Base-by-base conservation (phyloP, 2,329 filamentous ascomycete species). In the Aspergillus candidus region DNA sequence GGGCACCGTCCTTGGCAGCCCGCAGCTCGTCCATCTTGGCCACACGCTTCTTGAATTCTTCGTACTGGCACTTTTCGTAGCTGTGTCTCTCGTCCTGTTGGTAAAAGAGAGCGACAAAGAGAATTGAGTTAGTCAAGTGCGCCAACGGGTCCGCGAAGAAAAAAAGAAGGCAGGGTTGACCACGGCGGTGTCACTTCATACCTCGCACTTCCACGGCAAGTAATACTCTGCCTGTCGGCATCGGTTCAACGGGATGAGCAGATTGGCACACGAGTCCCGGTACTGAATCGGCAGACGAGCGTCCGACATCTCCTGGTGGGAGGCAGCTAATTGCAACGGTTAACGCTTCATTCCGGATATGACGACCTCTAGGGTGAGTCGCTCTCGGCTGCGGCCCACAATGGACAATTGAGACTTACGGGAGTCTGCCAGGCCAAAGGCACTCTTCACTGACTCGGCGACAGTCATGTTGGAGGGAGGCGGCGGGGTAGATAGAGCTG, bases 41-140 rank as follows among this genome's bases (percentile, higher is more conserved):
- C 54, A 98, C 93, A 47, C 93, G 83, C 79, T 91, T 88, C 82
- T 95, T 95, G 78, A 98, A 98, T 69, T 97, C 93, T 54, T 86
- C 86, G 72, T 98, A 98, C 66, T 98, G 93, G 80, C 93, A 98
- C 71, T 97, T 97, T 69, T 98, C 93, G 77, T 98, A 98, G 63
- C 83, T 85, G 73, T 98, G 93, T 75, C 93, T 79, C 77, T 98
- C 93, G 69, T 89, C 83, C 93, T 97, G 30, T 48, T 40, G 31
- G 18, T n/a, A 4, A 18, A 22, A 30, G 32, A 43, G 44, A 38
- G 7, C 40, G 31, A 22, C n/a, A 22, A 22, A 30, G 32, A 43
- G 44, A 38, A 17, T 38, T 7, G 36, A 37, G 39, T 49, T 29
- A 38, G 43, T 50, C 41, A 17, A n/a, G 10, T 32, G 18, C 15